These are phyloP conservation scores for Solanum pennellii DNA, from an alignment of 257 asterid genomes.

Conservation along the genomic window DNA sequence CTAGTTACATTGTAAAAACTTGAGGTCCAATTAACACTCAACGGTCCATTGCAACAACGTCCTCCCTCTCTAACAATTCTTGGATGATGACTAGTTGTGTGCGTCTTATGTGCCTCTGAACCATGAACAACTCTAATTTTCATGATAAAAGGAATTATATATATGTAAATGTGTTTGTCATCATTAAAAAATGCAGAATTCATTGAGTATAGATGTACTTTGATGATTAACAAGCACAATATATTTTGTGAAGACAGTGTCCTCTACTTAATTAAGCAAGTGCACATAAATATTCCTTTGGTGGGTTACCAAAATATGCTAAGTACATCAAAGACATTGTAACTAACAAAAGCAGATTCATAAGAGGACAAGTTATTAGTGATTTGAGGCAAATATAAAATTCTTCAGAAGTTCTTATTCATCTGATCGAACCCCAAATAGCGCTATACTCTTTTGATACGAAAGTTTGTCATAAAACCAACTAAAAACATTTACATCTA, in stretches of 20 bases:
- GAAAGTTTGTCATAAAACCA: not conserved
- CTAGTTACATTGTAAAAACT: too few species aligned
- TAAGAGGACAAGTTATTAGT: not conserved
- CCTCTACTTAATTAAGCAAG: not conserved
- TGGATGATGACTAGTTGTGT: not conserved
- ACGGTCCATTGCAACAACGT: too few species aligned
- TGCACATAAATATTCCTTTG: not conserved
- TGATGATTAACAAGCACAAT: not conserved
- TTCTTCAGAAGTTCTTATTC: not conserved
- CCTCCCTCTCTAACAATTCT: too few species aligned
- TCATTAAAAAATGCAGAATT: not conserved
- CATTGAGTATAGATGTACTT: not conserved
- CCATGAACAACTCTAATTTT: not conserved
- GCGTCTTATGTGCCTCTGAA: not conserved
- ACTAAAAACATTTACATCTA: not conserved
- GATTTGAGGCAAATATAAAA: not conserved
- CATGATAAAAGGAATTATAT: not conserved
- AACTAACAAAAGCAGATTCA: too few species aligned
- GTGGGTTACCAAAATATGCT: not conserved
- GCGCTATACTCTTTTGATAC: not conserved
- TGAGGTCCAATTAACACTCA: too few species aligned
- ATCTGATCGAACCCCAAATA: not conserved
- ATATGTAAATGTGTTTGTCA: not conserved
- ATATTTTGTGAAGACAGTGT: too few species aligned
- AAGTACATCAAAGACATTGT: not conserved